These are phyloP conservation scores for Neospermospora avenae DNA, from an alignment of 2,329 filamentous ascomycete species.

Conservation along the genomic window DNA sequence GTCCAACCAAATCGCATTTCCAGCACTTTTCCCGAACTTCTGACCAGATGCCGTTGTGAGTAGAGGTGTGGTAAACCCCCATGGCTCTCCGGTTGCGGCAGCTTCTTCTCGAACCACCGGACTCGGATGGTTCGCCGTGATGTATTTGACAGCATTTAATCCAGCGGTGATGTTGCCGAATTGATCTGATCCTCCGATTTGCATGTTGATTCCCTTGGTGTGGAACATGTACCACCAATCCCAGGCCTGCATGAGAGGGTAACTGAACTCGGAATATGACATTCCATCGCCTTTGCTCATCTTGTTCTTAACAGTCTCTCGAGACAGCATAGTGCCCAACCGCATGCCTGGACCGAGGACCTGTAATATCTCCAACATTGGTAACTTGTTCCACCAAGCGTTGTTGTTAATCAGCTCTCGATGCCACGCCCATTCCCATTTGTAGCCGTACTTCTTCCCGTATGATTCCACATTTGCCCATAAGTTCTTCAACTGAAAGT, in stretches of 20 bases:
- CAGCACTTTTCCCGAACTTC: slow-evolving; percentile 93
- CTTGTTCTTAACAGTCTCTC: slow-evolving; percentile 86
- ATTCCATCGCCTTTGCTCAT: slow-evolving; percentile 86
- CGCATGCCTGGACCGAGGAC: slow-evolving; percentile 71
- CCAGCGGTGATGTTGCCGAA: slow-evolving; percentile 94
- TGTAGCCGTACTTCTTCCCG: slow-evolving; percentile 62
- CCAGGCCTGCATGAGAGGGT: slow-evolving; percentile 91
- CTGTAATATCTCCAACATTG: slow-evolving; percentile 71
- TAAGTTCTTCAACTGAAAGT: slow-evolving; percentile 66
- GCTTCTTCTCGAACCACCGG: slow-evolving; percentile 42
- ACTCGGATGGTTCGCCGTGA: slow-evolving; percentile 56
- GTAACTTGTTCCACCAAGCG: slow-evolving; percentile 71
- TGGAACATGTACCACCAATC: slow-evolving; percentile 91
- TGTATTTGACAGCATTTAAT: slow-evolving; percentile 77
- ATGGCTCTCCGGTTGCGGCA: slow-evolving; percentile 47
- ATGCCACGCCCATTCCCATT: slow-evolving; percentile 63
- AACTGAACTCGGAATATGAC: slow-evolving; percentile 90
- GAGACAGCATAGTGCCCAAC: slow-evolving; percentile 80
- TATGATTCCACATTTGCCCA: slow-evolving; percentile 71
- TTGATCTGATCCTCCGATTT: slow-evolving; percentile 94
- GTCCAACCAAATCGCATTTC: slow-evolving; percentile 93
- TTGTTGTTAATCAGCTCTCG: slow-evolving; percentile 76
- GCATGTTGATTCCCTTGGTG: slow-evolving; percentile 67
- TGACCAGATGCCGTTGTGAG: slow-evolving; percentile 79
- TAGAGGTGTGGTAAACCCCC: slow-evolving; percentile 88